Evolutionary conservation across 2,329 filamentous ascomycete species (phyloP).

Genomic region (Arthrobotrys pseudoclavata): DNA sequence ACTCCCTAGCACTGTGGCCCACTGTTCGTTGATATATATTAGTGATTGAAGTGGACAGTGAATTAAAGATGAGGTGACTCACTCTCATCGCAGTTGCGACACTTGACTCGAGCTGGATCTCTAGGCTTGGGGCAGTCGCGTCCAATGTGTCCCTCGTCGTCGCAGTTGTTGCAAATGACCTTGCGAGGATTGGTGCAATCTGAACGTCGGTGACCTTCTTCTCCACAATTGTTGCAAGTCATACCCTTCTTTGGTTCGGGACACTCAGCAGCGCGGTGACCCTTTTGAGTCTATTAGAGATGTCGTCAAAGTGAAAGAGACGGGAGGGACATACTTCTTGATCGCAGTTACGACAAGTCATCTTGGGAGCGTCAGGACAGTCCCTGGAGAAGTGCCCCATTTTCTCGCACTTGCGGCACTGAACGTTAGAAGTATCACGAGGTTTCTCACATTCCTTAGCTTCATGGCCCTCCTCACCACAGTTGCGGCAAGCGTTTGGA

Average conservation of each 20-base stretch:
- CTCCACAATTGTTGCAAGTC: constrained; percentile 68
- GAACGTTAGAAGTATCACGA: constrained; percentile 73
- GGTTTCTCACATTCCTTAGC: constrained; percentile 69
- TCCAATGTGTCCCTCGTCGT: constrained; percentile 73
- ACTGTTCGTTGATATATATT: constrained; percentile 60
- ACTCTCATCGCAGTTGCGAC: constrained; percentile 71
- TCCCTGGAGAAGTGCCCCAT: constrained; percentile 57
- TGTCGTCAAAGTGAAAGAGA: not conserved
- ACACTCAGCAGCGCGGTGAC: constrained; percentile 52
- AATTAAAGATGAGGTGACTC: constrained; percentile 59
- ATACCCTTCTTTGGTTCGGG: constrained; percentile 49
- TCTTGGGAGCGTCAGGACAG: constrained; percentile 52
- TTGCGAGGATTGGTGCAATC: constrained; percentile 66
- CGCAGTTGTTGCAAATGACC: constrained; percentile 74
- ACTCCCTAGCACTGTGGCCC: constrained; percentile 67
- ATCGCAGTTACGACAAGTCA: constrained; percentile 54
- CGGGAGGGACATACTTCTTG: constrained; percentile 23
- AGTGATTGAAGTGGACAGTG: constrained; percentile 10
- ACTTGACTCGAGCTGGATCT: constrained; percentile 73
- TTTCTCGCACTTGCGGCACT: constrained; percentile 72
- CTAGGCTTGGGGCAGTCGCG: constrained; percentile 73
- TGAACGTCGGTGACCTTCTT: constrained; percentile 63
- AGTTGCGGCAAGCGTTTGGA: constrained; percentile 63
- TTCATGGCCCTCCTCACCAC: constrained; percentile 62
- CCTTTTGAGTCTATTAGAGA: constrained; percentile 13